Base-by-base conservation (phyloP, 805 yeast species). In the Scheffersomyces ergatensis region DNA sequence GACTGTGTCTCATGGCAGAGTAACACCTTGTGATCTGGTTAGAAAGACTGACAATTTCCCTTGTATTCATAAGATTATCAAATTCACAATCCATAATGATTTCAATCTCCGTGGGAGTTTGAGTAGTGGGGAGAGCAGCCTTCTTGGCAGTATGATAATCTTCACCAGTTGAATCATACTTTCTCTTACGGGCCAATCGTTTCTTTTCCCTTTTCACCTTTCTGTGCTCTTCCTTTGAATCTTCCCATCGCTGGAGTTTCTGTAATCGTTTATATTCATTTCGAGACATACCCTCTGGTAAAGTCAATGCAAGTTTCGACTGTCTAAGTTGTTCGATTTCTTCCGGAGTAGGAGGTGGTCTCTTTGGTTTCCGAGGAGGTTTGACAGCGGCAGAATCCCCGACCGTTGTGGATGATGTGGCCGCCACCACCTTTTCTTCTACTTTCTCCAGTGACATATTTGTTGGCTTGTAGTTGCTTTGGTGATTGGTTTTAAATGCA, bases 251-350 rank as follows among this genome's bases (percentile, higher is more conserved):
- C 51, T 74, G 68, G 45, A 61, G 72, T 50, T 76, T 81, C 53
- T 83, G 78, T 44, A 75, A 71, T 51, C 82, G 82, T 61, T 92
- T 92, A 85, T 89, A 92, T 43, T 85, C 90, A 13, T 77, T 76
- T 55, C 85, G 88, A 23, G 95, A 82, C 86, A 92, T 83, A 4
- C 96, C 97, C 43, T 80, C 89, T 2, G 97, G 97, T 7, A 82
- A 37, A 7, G 25, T 40, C 33, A 42, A 39, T 11, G 32, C 37
- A 21, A 41, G 37, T 33, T 37, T 36, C 4, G 26, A 36, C 27
- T 42, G 40, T 26, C 49, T 37, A 5, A 37, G 33, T 27, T 40
- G 37, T 20, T 42, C 49, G 15, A 45, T 45, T 29, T 45, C 49
- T 34, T 45, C 49, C 2, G 42, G 36, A 4, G 46, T 42, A 9